Evolutionary conservation across 805 yeast genomes (phyloP).

Genomic region (Myxozyma sirexii): DNA sequence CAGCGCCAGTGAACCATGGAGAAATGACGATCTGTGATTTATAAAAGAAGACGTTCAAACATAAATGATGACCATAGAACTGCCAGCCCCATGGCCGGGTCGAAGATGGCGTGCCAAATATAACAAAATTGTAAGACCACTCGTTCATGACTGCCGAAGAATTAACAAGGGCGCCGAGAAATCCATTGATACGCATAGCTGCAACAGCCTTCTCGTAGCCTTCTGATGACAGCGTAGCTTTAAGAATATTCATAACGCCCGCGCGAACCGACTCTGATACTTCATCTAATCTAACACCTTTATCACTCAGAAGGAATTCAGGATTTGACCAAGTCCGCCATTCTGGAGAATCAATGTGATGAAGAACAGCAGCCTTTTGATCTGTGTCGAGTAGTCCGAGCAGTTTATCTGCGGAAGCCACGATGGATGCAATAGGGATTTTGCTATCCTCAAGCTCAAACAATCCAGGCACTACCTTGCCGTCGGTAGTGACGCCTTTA

Average conservation of each 20-base stretch:
- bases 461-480: not conserved
- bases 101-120: conserved; percentile 6
- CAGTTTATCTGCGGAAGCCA: not conserved
- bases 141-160: conserved; percentile 1
- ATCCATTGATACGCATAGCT: conserved; percentile 7
- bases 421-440: conserved; percentile 2
- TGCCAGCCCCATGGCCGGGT: conserved; percentile 10
- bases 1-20: conserved; percentile 13
- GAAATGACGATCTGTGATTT: conserved; percentile 1
- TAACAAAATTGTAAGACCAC: conserved; percentile 10
- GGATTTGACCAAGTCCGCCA: conserved; percentile 15
- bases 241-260: not conserved
- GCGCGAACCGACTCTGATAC: not conserved
- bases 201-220: conserved; percentile 8
- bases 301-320: conserved; percentile 2
- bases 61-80: conserved; percentile 11
- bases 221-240: conserved; percentile 5
- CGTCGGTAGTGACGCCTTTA: conserved; percentile 10
- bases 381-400: not conserved
- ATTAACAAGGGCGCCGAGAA: conserved; percentile 3
- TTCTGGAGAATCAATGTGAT: conserved; percentile 10
- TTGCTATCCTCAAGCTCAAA: not conserved
- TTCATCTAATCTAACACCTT: conserved; percentile 7
- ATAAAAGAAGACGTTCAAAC: conserved; percentile 10
- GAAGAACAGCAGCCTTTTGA: not conserved